These are phyloP conservation scores for Leonotis leonurus DNA, from an alignment of 257 asterid species.

Conservation along the genomic window DNA sequence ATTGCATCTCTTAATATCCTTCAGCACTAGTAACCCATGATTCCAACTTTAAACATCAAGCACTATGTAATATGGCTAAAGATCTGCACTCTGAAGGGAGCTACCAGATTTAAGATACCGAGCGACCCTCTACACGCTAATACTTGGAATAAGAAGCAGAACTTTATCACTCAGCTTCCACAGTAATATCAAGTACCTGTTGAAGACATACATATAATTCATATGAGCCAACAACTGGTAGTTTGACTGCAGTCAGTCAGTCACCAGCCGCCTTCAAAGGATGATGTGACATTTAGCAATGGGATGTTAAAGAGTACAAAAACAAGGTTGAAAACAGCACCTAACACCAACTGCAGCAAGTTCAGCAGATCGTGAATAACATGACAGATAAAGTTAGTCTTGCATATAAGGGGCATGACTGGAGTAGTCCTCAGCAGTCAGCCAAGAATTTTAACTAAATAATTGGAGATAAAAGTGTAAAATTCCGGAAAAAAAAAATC, in stretches of 20 bases:
- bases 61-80: not conserved
- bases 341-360: slow-evolving; percentile 92
- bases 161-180: slow-evolving; percentile 71
- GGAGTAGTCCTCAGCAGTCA: not conserved
- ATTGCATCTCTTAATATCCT: too few relatives aligned
- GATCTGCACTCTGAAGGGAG: slow-evolving; percentile 1
- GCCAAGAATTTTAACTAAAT: not conserved
- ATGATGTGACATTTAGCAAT: slow-evolving; percentile 86
- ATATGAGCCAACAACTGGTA: slow-evolving; percentile 11
- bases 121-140: slow-evolving; percentile 55
- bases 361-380: slow-evolving; percentile 72
- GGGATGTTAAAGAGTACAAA: slow-evolving; percentile 91
- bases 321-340: slow-evolving; percentile 77
- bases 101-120: slow-evolving; percentile 80
- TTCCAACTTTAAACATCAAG: not conserved
- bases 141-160: slow-evolving; percentile 51
- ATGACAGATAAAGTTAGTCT: slow-evolving; percentile 5
- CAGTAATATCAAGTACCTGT: slow-evolving; percentile 81
- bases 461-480: too few relatives aligned
- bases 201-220: slow-evolving; percentile 10
- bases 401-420: not conserved
- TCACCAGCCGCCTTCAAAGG: slow-evolving; percentile 41
- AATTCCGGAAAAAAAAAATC: too few relatives aligned
- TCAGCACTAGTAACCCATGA: too few relatives aligned
- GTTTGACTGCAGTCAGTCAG: slow-evolving; percentile 15